Percentiles rank a stretch among this genome's conserved stretches.
phyloP scores from a whole-genome alignment of 2,329 filamentous ascomycete genomes.

The Colletotrichum tanaceti region DNA sequence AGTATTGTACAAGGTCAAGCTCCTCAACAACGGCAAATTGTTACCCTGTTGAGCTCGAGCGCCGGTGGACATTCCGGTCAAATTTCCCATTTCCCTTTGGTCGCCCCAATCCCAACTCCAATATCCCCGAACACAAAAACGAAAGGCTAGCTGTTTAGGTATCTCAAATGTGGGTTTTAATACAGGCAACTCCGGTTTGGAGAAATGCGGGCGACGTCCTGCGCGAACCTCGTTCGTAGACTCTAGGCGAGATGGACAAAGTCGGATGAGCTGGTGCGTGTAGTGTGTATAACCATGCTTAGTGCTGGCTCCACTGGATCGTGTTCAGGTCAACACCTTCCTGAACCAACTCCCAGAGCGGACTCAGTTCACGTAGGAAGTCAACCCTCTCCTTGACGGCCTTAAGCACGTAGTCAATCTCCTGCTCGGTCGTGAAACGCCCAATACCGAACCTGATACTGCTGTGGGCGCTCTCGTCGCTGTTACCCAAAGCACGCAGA shows the following conservation, averaged over 20 bases:
- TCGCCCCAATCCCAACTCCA: slow-evolving; percentile 33
- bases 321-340: slow-evolving; percentile 95
- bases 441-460: slow-evolving; percentile 98
- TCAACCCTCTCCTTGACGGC: slow-evolving; percentile 90
- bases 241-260: neutral
- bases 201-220: slow-evolving; percentile 13
- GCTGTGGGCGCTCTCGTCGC: slow-evolving; percentile 96
- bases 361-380: slow-evolving; percentile 94
- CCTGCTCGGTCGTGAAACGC: slow-evolving; percentile 91
- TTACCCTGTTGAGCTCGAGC: slow-evolving; percentile 1
- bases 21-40: slow-evolving; percentile 9
- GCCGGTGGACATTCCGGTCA: slow-evolving; percentile 16
- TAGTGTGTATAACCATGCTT: slow-evolving; percentile 41
- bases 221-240: slow-evolving; percentile 1
- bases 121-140: slow-evolving; percentile 39
- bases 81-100: slow-evolving; percentile 12
- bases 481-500: slow-evolving; percentile 91
- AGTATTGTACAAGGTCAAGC: slow-evolving; percentile 26
- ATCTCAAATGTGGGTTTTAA: slow-evolving; percentile 40
- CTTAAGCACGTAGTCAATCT: slow-evolving; percentile 98
- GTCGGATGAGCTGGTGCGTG: neutral
- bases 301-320: slow-evolving; percentile 99
- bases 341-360: slow-evolving; percentile 97
- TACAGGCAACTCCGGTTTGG: slow-evolving; percentile 31
- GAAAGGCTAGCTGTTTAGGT: slow-evolving; percentile 36